phyloP scores from a whole-genome alignment of 768 basidiomycete species.

The Hortiboletus campestris region DNA sequence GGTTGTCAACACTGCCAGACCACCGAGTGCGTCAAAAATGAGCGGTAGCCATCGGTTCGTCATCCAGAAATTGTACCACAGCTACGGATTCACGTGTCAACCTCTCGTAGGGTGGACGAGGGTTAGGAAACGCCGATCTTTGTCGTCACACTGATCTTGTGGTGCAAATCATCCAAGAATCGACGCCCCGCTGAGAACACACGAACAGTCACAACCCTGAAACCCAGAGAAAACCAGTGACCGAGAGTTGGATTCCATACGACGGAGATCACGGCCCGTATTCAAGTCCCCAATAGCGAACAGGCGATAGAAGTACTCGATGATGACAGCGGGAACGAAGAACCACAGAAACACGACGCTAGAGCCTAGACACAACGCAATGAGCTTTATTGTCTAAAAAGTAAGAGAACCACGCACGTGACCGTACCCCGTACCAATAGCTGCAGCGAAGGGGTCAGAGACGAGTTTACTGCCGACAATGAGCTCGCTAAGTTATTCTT shows the following conservation, averaged over 20 bases:
- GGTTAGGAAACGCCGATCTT: conserved; percentile 43
- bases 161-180: conserved; percentile 74
- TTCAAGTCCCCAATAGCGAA: conserved; percentile 72
- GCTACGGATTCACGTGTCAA: conserved; percentile 31
- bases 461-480: conserved; percentile 74
- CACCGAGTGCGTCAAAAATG: conserved; percentile 79
- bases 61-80: conserved; percentile 92
- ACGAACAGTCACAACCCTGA: conserved; percentile 81
- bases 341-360: conserved; percentile 80
- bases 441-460: conserved; percentile 73
- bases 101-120: background rate
- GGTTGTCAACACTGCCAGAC: conserved; percentile 68
- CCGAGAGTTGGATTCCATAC: conserved; percentile 88
- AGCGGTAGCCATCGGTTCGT: conserved; percentile 82
- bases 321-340: conserved; percentile 69
- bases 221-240: conserved; percentile 85
- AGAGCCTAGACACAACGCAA: background rate
- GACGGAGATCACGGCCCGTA: conserved; percentile 78
- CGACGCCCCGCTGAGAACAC: conserved; percentile 81
- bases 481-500: conserved; percentile 66
- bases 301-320: conserved; percentile 71
- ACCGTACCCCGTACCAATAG: conserved; percentile 73
- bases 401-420: conserved; percentile 43
- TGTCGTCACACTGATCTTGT: conserved; percentile 74
- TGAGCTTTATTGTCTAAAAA: conserved; percentile 6